Evolutionary conservation across 768 basidiomycete genomes (phyloP).

Genomic region (Dacryopinax spathularia): DNA sequence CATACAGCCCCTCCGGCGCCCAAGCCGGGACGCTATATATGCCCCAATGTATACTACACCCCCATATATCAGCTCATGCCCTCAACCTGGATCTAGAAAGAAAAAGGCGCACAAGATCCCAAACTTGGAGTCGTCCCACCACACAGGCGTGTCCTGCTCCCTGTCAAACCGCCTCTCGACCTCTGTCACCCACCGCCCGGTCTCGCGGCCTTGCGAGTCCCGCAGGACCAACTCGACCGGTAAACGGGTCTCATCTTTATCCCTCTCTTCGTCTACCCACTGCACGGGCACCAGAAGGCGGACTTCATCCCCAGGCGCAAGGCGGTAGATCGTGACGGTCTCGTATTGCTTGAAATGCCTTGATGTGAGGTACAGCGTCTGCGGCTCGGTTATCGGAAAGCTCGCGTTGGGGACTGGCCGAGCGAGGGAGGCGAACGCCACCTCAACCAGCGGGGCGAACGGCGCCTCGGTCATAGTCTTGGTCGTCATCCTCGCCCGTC

Average conservation of each 20-base stretch:
- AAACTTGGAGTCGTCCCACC: slow-evolving; percentile 42
- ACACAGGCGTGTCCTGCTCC: slow-evolving; percentile 24
- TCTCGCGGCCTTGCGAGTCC: slow-evolving; percentile 23
- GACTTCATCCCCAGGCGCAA: slow-evolving; percentile 40
- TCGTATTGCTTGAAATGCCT: slow-evolving; percentile 28
- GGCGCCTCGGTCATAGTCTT: neutral
- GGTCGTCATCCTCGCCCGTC: neutral
- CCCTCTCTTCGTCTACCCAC: slow-evolving; percentile 16
- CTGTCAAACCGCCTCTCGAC: slow-evolving; percentile 29
- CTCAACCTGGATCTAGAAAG: slow-evolving; percentile 1
- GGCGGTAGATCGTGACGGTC: slow-evolving; percentile 31
- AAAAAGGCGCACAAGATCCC: slow-evolving; percentile 37
- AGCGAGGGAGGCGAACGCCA: slow-evolving; percentile 1
- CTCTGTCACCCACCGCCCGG: neutral
- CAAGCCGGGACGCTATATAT: slow-evolving; percentile 9
- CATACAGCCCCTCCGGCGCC: slow-evolving; percentile 23
- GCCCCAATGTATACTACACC: slow-evolving; percentile 33
- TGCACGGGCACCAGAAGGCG: slow-evolving; percentile 36
- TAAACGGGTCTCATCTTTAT: slow-evolving; percentile 17
- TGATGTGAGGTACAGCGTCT: neutral
- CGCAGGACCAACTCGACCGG: slow-evolving; percentile 22
- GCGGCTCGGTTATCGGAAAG: neutral
- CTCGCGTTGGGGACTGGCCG: neutral
- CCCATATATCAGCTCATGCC: no score
- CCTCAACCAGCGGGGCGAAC: neutral